Conservation (phyloP, 257 asterid species). For the Capsicum chinense region DNA sequence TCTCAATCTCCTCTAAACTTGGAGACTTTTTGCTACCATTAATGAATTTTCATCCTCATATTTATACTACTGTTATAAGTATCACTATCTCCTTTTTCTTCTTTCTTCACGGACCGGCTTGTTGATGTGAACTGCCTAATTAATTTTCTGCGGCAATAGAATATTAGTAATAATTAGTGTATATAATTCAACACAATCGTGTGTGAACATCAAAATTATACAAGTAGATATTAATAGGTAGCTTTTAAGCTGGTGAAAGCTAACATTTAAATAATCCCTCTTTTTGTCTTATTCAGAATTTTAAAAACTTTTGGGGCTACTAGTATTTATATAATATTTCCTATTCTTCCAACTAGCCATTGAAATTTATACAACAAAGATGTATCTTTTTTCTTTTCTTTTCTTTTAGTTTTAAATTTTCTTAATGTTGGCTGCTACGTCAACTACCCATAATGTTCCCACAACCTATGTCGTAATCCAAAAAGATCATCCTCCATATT, state of each 20-base stretch:
- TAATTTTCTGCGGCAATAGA: conserved; percentile 35
- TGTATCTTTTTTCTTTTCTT: background rate
- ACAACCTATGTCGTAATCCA: background rate
- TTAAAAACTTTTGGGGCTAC: conserved; percentile 24
- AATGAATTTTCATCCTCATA: background rate
- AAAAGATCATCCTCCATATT: conserved; percentile 32
- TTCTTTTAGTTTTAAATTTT: background rate
- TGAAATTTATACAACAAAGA: conserved; percentile 37
- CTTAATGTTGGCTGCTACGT: conserved; percentile 14
- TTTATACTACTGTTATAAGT: background rate
- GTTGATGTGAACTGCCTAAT: conserved; percentile 62
- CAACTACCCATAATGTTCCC: conserved; percentile 37
- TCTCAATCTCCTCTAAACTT: conserved; percentile 33
- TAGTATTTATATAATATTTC: conserved; percentile 7
- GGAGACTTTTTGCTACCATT: conserved; percentile 34
- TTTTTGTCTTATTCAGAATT: conserved; percentile 16
- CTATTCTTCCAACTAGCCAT: conserved; percentile 36
- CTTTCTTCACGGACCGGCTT: conserved; percentile 37
- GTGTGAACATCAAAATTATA: conserved; percentile 34
- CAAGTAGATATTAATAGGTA: conserved; percentile 26
- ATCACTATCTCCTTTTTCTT: conserved; percentile 22
- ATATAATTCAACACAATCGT: conserved; percentile 31
- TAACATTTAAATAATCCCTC: background rate
- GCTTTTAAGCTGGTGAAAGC: conserved; percentile 39
- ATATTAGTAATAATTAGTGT: conserved; percentile 26